A percentile compares a stretch with the other conserved stretches of the same genome.
phyloP scores from a whole-genome alignment of 305 asterid species.

The Stenogyne calaminthoides region DNA sequence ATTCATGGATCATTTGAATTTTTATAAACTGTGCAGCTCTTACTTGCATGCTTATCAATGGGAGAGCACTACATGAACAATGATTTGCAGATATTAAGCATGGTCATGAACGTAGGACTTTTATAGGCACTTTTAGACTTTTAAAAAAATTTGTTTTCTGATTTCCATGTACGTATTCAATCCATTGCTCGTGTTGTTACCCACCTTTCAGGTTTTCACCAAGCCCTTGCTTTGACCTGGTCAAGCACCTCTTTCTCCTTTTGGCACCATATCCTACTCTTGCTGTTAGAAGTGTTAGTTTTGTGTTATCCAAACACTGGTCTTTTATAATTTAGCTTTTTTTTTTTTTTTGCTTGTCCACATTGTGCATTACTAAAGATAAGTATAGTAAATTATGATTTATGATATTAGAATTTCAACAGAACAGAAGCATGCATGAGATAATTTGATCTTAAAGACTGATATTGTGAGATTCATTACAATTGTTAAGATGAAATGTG shows the following conservation, averaged over 20 bases:
- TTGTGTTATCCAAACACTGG: background rate
- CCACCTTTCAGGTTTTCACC: slow-evolving; percentile 16
- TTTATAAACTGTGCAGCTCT: background rate
- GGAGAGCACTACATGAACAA: background rate
- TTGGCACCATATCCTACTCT: background rate
- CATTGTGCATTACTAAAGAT: background rate
- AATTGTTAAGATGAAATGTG: slow-evolving; percentile 15
- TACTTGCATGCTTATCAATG: slow-evolving; percentile 27
- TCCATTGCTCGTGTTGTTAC: slow-evolving; percentile 16
- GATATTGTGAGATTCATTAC: background rate
- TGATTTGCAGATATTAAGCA: slow-evolving; percentile 16
- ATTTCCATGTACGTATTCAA: background rate
- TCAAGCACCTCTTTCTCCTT: slow-evolving; percentile 11
- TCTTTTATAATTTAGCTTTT: background rate
- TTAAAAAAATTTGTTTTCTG: background rate
- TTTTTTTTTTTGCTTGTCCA: background rate
- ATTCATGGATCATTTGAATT: background rate
- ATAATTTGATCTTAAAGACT: slow-evolving; percentile 6
- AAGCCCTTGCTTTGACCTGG: slow-evolving; percentile 17
- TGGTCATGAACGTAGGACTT: slow-evolving; percentile 17
- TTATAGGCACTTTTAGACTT: slow-evolving; percentile 1
- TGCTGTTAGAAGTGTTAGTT: slow-evolving; percentile 16
- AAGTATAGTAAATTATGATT: background rate
- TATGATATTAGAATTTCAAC: slow-evolving; percentile 5
- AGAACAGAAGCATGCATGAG: background rate